Conservation (phyloP, 2,329 filamentous ascomycete species). For the Harringtonia lauricola region DNA sequence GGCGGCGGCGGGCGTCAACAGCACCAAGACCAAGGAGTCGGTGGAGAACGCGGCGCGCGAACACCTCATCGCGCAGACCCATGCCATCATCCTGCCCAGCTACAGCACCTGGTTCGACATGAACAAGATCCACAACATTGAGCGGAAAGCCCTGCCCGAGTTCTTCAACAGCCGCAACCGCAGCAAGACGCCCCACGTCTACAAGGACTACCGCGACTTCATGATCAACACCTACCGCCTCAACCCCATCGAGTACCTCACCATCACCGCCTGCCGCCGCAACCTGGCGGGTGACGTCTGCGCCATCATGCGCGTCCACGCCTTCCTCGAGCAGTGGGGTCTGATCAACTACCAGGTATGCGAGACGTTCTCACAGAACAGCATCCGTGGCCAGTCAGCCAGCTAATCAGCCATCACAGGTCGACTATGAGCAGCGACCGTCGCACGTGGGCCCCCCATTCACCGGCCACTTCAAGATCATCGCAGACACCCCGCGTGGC, state of each 20-base stretch:
- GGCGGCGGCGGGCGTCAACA: constrained; percentile 31
- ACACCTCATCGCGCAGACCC: constrained; percentile 85
- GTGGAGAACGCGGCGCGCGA: constrained; percentile 81
- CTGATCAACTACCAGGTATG: constrained; percentile 95
- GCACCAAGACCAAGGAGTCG: constrained; percentile 63
- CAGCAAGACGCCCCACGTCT: constrained; percentile 93
- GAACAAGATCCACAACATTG: constrained; percentile 80
- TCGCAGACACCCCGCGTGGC: constrained; percentile 88
- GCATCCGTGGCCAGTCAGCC: no score
- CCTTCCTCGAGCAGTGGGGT: constrained; percentile 97
- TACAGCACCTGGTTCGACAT: constrained; percentile 99
- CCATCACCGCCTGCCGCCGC: constrained; percentile 87
- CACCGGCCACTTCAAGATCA: constrained; percentile 93
- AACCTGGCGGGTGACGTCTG: constrained; percentile 97
- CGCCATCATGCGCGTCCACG: constrained; percentile 97
- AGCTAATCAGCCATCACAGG: constrained; percentile 38
- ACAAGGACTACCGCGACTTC: constrained; percentile 98
- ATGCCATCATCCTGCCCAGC: constrained; percentile 91
- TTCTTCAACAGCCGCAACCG: constrained; percentile 98
- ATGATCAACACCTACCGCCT: constrained; percentile 99
- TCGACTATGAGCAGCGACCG: constrained; percentile 88
- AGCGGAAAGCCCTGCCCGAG: constrained; percentile 89
- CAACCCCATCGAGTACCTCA: constrained; percentile 92
- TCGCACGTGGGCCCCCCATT: constrained; percentile 95
- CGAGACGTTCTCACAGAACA: no score